A percentile compares a stretch with the other conserved stretches of the same genome.
Evolutionary conservation across 106 monocot species (phyloP).

Genomic region (Acorus calamus): DNA sequence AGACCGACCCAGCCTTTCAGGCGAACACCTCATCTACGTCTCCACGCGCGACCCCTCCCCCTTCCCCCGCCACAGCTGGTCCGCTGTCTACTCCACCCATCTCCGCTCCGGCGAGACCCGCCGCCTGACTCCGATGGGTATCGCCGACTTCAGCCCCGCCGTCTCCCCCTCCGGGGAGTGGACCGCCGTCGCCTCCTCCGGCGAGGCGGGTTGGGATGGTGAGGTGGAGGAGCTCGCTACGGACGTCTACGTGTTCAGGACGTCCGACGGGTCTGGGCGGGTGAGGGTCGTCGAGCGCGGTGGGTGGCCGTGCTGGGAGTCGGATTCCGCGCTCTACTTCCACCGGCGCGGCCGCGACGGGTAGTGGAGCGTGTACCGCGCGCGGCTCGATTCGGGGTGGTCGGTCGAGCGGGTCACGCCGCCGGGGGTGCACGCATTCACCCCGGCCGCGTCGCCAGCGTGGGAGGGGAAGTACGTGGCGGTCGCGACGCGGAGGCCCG

Average conservation of each 20-base stretch:
- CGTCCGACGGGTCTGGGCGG: conserved; percentile 50
- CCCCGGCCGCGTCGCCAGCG: conserved; percentile 52
- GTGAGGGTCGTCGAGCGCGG: conserved; percentile 35
- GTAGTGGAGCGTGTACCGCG: conserved; percentile 81
- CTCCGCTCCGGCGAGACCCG: conserved; percentile 30
- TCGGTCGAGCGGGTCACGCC: conserved; percentile 51
- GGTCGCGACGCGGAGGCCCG: conserved; percentile 59
- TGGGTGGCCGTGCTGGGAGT: conserved; percentile 83
- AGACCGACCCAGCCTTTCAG: conserved; percentile 60
- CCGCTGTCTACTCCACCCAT: conserved; percentile 82
- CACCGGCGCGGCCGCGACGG: conserved; percentile 50
- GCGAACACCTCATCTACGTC: conserved; percentile 55
- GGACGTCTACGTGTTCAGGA: conserved; percentile 56
- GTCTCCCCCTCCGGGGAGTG: conserved; percentile 80
- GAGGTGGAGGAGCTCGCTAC: conserved; percentile 62
- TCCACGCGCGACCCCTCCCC: conserved; percentile 55
- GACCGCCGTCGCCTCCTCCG: conserved; percentile 82
- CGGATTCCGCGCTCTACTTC: conserved; percentile 61
- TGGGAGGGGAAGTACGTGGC: conserved; percentile 35
- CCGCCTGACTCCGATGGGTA: conserved; percentile 48
- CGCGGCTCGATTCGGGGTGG: neutral
- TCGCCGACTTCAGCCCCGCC: conserved; percentile 75
- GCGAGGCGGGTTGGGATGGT: conserved; percentile 32
- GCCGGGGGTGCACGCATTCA: conserved; percentile 89
- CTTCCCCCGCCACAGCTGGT: conserved; percentile 54